phyloP scores from a whole-genome alignment of 2,329 filamentous ascomycete genomes.

The Didymella lethalis region DNA sequence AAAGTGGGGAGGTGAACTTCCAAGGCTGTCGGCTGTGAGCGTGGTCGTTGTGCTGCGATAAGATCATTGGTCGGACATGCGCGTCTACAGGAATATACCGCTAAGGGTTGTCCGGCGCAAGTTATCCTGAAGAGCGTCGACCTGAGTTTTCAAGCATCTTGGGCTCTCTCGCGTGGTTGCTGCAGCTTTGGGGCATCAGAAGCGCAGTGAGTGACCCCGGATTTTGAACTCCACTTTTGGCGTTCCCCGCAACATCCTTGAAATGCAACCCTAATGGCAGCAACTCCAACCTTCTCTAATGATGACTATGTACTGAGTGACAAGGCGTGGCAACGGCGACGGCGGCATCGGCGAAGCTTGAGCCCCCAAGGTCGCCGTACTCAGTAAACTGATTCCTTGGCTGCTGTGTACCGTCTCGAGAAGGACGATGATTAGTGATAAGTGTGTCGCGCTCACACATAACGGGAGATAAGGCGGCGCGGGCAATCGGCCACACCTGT shows the following conservation, averaged over 20 bases:
- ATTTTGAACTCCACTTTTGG: conserved; percentile 13
- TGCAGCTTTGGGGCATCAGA: conserved; percentile 1
- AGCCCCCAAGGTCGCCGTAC: neutral
- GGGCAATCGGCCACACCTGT: conserved; percentile 20
- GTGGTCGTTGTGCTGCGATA: conserved; percentile 4
- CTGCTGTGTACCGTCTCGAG: conserved; percentile 2
- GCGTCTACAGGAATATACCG: neutral
- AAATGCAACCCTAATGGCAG: conserved; percentile 1
- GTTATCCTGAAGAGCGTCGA: neutral
- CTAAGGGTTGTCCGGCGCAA: neutral
- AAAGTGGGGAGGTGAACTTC: conserved; percentile 21
- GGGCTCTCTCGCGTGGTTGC: neutral
- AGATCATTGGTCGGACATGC: neutral
- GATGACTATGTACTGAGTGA: neutral
- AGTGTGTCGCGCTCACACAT: conserved; percentile 23
- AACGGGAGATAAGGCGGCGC: conserved; percentile 27
- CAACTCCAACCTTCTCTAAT: neutral
- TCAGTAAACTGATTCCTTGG: neutral
- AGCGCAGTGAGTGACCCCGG: conserved; percentile 7
- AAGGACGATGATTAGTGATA: conserved; percentile 10
- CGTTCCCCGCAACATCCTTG: conserved; percentile 12
- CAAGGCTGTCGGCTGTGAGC: conserved; percentile 12
- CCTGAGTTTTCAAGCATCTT: neutral
- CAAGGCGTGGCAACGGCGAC: conserved; percentile 1
- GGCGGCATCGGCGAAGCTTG: conserved; percentile 7